Conservation (phyloP, 495 filamentous ascomycete species). For the Recurvomyces mirabilis region DNA sequence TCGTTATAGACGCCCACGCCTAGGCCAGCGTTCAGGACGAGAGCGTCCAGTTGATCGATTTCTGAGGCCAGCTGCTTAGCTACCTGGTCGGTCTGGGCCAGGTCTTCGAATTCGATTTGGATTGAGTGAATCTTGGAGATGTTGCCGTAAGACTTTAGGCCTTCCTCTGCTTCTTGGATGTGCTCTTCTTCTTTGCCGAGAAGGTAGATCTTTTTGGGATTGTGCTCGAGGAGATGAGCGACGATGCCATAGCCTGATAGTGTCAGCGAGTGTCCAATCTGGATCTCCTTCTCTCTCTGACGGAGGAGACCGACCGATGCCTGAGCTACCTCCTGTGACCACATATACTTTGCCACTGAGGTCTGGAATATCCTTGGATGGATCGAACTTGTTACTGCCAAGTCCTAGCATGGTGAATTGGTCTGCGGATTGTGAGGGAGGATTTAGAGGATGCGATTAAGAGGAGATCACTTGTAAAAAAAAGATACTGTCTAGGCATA, state of each 20-base stretch:
- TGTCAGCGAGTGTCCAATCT: background rate
- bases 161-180: constrained; percentile 21
- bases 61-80: constrained; percentile 22
- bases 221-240: constrained; percentile 43
- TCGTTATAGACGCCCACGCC: constrained; percentile 29
- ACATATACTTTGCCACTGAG: constrained; percentile 31
- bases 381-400: constrained; percentile 32
- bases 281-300: background rate
- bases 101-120: constrained; percentile 25
- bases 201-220: constrained; percentile 36
- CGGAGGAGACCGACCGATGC: constrained; percentile 25
- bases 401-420: constrained; percentile 7
- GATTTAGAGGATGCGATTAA: background rate
- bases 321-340: constrained; percentile 22
- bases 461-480: background rate
- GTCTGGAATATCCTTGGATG: constrained; percentile 36
- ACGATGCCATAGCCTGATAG: constrained; percentile 36
- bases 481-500: too few species aligned
- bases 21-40: constrained; percentile 28
- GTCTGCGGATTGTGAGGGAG: background rate
- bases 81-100: constrained; percentile 21
- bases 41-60: constrained; percentile 22
- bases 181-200: constrained; percentile 33
- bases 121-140: constrained; percentile 18
- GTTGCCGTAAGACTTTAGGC: constrained; percentile 25